These are phyloP conservation scores for Xylaria cubensis DNA, from an alignment of 495 filamentous ascomycete genomes.

Conservation along the genomic window DNA sequence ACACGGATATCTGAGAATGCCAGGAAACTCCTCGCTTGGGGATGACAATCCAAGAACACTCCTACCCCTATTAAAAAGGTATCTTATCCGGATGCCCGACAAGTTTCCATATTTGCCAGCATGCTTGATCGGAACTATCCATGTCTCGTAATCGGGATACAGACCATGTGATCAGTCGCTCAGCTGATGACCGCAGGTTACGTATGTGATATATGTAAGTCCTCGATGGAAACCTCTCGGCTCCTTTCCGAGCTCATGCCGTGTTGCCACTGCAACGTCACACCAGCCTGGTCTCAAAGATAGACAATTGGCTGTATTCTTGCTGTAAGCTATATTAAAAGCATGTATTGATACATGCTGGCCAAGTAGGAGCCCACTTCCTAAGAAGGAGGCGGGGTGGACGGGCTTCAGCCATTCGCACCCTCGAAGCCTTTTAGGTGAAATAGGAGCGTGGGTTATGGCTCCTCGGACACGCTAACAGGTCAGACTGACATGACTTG, in stretches of 20 bases:
- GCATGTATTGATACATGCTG: not conserved
- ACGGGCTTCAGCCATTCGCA: not conserved
- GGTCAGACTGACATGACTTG: constrained; percentile 7
- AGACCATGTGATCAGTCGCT: not conserved
- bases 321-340: not conserved
- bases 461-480: not conserved
- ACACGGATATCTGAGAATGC: not conserved
- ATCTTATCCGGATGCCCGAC: not conserved
- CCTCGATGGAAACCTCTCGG: not conserved
- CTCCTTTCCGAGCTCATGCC: not conserved
- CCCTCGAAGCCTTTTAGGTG: not conserved
- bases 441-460: not conserved
- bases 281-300: not conserved
- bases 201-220: not conserved
- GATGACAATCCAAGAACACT: not conserved
- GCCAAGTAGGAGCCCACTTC: not conserved
- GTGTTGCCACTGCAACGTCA: constrained; percentile 13
- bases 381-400: not conserved
- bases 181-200: not conserved
- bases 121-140: not conserved
- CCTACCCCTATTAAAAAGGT: not conserved
- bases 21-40: not conserved
- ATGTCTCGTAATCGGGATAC: not conserved
- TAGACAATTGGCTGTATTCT: not conserved
- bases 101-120: not conserved